phyloP scores from a whole-genome alignment of 2,329 filamentous ascomycete genomes.

The Pseudocercospora macadamiae region DNA sequence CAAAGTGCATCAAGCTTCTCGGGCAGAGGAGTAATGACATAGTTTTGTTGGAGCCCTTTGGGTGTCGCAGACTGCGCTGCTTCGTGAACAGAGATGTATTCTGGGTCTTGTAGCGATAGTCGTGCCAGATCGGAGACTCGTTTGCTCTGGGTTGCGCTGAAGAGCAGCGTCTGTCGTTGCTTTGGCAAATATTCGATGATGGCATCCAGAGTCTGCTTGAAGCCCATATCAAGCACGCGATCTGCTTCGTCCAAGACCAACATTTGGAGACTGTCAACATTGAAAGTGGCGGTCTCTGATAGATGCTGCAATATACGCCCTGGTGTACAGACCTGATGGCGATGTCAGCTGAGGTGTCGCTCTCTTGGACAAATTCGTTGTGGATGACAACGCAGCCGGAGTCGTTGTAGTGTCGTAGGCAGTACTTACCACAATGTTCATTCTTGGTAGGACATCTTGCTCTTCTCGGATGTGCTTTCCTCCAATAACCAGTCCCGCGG shows the following conservation, averaged over 20 bases:
- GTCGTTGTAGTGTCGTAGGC: no score
- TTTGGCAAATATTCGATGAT: slow-evolving; percentile 88
- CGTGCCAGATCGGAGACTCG: slow-evolving; percentile 90
- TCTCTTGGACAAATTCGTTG: no score
- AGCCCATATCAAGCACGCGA: slow-evolving; percentile 97
- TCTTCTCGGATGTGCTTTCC: slow-evolving; percentile 90
- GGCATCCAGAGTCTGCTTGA: slow-evolving; percentile 86
- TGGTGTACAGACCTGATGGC: slow-evolving; percentile 93
- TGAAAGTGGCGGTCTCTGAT: slow-evolving; percentile 88
- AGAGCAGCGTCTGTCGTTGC: slow-evolving; percentile 85
- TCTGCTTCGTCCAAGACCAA: slow-evolving; percentile 95
- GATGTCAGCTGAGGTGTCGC: no score
- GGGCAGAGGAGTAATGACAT: slow-evolving; percentile 79
- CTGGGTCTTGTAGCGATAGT: slow-evolving; percentile 83
- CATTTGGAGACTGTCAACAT: slow-evolving; percentile 88
- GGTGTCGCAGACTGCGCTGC: slow-evolving; percentile 79
- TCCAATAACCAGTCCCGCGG: slow-evolving; percentile 89
- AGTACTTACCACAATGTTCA: slow-evolving; percentile 99
- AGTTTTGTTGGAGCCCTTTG: slow-evolving; percentile 83
- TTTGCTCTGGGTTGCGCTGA: slow-evolving; percentile 88
- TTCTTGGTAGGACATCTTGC: slow-evolving; percentile 78
- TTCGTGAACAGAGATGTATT: slow-evolving; percentile 95
- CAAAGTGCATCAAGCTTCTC: slow-evolving; percentile 92
- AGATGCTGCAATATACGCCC: slow-evolving; percentile 94
- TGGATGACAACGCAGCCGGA: no score